Evolutionary conservation across 441 rosid species (phyloP), one percentile per base, ranked within the genome.

Genomic region (Arabidopsis lyrata): DNA sequence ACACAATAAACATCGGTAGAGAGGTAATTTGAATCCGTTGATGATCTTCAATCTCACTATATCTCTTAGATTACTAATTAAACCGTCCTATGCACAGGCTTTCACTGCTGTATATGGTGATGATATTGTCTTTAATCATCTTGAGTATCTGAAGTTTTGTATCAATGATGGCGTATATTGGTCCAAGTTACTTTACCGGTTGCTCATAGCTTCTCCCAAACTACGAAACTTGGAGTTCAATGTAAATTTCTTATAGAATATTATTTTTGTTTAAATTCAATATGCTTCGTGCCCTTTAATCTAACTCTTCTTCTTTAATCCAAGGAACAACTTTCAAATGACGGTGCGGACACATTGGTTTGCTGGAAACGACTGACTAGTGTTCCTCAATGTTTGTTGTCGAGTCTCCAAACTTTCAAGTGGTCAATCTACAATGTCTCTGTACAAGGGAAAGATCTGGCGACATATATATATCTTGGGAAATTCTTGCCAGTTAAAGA

Each of bases 361-460:
- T n/a, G 48, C 20, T 45, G 50, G 22, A 45, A 45, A 4, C 50
- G 2, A 45, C 20, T n/a, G 50, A 6, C 0, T 45, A 45, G 49
- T 45, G 49, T 45, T 45, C 50, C 50, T 45, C 50, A 45, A 45
- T 45, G 50, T 45, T 45, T 15, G 20, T 45, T 45, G 50, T 45
- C 50, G 50, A 45, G 20, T 45, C 50, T 45, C 2, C 42, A 38
- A 8, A 38, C 42, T 38, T 10, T 38, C 42, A 2, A 2, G 42
- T 38, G 42, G 42, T 9, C 42, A 2, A 12, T 13, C 11, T 3
- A 10, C 42, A 3, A 0, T 38, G 12, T 10, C 12, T 38, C 13
- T 4, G 42, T 38, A 38, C 3, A 38, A 38, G 42, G 42, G 13
- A 38, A 38, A 38, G 42, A 38, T 38, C 10, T 38, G 12, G 42